These are phyloP conservation scores for Plasmodium vivax DNA, from an alignment of 169 alveolate species.

Conservation along the genomic window DNA sequence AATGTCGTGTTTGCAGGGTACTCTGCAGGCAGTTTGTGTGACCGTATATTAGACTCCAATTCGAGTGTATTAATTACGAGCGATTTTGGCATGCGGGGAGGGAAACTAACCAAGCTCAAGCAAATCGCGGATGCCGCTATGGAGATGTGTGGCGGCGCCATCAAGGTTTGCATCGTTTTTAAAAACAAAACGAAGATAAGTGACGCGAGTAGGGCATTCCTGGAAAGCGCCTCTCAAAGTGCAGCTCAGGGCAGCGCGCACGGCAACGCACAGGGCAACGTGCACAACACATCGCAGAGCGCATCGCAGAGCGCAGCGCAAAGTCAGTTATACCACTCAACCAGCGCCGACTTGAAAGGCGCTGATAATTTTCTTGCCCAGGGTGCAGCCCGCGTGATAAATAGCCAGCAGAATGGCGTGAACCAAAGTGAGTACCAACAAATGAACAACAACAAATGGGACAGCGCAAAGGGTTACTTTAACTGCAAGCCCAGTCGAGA, in stretches of 20 bases:
- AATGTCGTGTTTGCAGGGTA: constrained; percentile 98
- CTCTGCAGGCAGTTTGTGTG: constrained; percentile 94
- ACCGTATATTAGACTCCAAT: constrained; percentile 92
- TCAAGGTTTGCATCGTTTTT: constrained; percentile 85
- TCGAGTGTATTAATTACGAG: constrained; percentile 90
- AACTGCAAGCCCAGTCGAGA: background rate
- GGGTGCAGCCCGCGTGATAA: background rate
- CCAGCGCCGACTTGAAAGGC: background rate
- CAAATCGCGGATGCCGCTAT: constrained; percentile 91
- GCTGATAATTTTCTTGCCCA: background rate
- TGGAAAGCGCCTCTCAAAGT: constrained; percentile 16
- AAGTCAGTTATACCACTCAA: constrained; percentile 13
- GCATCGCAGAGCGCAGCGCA: background rate
- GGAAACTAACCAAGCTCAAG: constrained; percentile 87
- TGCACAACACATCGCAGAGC: too few relatives aligned
- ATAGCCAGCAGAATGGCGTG: background rate
- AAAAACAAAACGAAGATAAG: constrained; percentile 78
- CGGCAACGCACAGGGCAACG: too few relatives aligned
- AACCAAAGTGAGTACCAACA: background rate
- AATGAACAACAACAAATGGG: background rate
- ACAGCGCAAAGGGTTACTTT: background rate
- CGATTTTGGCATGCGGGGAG: constrained; percentile 92
- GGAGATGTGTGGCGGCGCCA: constrained; percentile 75
- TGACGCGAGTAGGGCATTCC: background rate
- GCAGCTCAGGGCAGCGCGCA: too few relatives aligned